Base-by-base conservation (phyloP, 768 basidiomycete genomes). In the Hortiboletus flavorubellus region DNA sequence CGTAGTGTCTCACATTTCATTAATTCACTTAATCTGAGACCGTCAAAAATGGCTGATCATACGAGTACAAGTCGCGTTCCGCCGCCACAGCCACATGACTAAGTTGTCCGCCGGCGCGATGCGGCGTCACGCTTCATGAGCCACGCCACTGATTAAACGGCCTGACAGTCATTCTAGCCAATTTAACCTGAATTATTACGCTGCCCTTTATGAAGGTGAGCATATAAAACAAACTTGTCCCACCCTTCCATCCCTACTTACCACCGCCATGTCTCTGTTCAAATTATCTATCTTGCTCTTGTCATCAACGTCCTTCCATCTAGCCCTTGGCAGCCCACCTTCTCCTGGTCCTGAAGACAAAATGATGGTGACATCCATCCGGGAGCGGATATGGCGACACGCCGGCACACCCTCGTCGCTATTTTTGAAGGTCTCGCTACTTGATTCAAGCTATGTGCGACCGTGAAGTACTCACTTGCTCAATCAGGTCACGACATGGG, bases 321-420 rank as follows among this genome's bases (percentile, higher is more conserved):
- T 53, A 7, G 53, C 46, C 26, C 45, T 59, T 8, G 12, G 16
- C 0, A 6, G 5, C 4, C 12, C 49, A 1, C 2, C 48, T 1
- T 11, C 35, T 3, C 23, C 31, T 11, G 8, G 46, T 8, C 16
- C 48, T 0, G 54, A 51, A 15, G 61, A 63, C n/a, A 50, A 37
- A 8, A 7, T 63, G 6, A 53, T 53, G 26, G 41, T 40, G 14
- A 35, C 44, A 9, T 44, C 56, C 6, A n/a, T 26, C 2, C 51
- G 37, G 5, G 57, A 63, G 35, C 37, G 33, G 11, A 30, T 55
- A 14, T 63, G 60, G 61, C 21, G 6, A 3, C 42, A 51, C n/a
- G 42, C 12, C 15, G 46, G 21, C 8, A 0, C 39, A 12, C 56
- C 61, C 3, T 18, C 33, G 4, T 21, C 8, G 5, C 0, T 37